Conservation (phyloP, 768 basidiomycete genomes). For the Amylocystis lapponica region DNA sequence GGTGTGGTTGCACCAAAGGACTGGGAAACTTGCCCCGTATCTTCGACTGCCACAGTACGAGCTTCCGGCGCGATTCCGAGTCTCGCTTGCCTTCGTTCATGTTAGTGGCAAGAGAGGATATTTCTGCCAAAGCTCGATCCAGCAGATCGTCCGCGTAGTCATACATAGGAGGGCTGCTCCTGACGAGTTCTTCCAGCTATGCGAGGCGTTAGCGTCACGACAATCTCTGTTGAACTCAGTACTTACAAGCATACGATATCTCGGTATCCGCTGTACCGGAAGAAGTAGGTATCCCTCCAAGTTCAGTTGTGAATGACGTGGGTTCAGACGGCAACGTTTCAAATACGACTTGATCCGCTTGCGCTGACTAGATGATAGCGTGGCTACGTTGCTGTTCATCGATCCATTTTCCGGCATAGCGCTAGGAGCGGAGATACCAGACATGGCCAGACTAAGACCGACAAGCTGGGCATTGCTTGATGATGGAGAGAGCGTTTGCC, state of each 20-base stretch:
- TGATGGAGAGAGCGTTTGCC: slow-evolving; percentile 47
- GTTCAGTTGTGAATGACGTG: slow-evolving; percentile 89
- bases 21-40: slow-evolving; percentile 92
- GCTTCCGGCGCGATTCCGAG: slow-evolving; percentile 83
- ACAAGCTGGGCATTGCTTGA: slow-evolving; percentile 59
- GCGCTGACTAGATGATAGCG: slow-evolving; percentile 71
- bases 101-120: slow-evolving; percentile 81
- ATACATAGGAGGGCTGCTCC: slow-evolving; percentile 76
- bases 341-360: slow-evolving; percentile 87
- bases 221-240: slow-evolving; percentile 3
- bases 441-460: slow-evolving; percentile 52
- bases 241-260: slow-evolving; percentile 89
- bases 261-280: slow-evolving; percentile 93
- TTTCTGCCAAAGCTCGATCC: slow-evolving; percentile 81
- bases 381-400: slow-evolving; percentile 40
- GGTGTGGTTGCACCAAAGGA: slow-evolving; percentile 97
- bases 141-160: slow-evolving; percentile 78
- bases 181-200: slow-evolving; percentile 80
- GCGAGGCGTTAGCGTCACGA: background rate
- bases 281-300: slow-evolving; percentile 90
- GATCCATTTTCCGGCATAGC: slow-evolving; percentile 33
- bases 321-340: slow-evolving; percentile 85
- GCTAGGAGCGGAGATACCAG: slow-evolving; percentile 41
- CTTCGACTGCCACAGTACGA: slow-evolving; percentile 86
- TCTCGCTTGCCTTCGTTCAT: slow-evolving; percentile 99